Percentiles rank a stretch among this genome's conserved stretches.
phyloP scores from a whole-genome alignment of 2,329 filamentous ascomycete genomes.

The Triangularia verruculosa region DNA sequence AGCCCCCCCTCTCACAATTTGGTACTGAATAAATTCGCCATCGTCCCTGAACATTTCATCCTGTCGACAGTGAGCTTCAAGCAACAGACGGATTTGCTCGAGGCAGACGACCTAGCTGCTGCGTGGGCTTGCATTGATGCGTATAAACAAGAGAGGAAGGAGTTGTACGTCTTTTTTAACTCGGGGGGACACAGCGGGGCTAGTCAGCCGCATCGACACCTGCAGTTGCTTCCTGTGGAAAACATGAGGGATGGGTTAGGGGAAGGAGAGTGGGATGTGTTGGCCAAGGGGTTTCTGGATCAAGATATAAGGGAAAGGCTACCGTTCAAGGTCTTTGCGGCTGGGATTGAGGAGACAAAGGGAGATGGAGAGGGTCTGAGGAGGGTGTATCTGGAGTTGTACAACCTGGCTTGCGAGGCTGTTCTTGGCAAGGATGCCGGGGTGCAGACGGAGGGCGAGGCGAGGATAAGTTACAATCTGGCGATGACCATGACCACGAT shows the following conservation, averaged over 20 bases:
- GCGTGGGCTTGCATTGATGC: conserved; percentile 60
- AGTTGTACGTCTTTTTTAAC: conserved; percentile 68
- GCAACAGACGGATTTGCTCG: conserved; percentile 62
- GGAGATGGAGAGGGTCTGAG: conserved; percentile 35
- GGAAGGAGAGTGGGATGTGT: conserved; percentile 44
- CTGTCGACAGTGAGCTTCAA: conserved; percentile 63
- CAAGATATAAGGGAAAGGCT: conserved; percentile 23
- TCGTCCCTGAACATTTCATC: conserved; percentile 70
- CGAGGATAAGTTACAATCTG: conserved; percentile 62
- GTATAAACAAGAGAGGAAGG: conserved; percentile 39
- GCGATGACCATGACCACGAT: conserved; percentile 54
- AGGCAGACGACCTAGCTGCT: conserved; percentile 57
- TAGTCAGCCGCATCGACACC: conserved; percentile 67
- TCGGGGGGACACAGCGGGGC: conserved; percentile 66
- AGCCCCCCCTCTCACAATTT: conserved; percentile 54
- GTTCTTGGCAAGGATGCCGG: conserved; percentile 28
- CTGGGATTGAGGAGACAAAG: conserved; percentile 21
- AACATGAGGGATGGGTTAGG: conserved; percentile 57
- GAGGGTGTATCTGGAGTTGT: conserved; percentile 46
- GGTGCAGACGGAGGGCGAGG: conserved; percentile 38
- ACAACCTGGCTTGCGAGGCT: conserved; percentile 43
- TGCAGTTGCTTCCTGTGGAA: conserved; percentile 67
- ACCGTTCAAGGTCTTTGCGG: conserved; percentile 47
- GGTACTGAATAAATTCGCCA: conserved; percentile 72
- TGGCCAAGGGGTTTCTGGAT: conserved; percentile 41